Base-by-base conservation (phyloP, 345 rosid genomes). In the Gossypium longicalyx region DNA sequence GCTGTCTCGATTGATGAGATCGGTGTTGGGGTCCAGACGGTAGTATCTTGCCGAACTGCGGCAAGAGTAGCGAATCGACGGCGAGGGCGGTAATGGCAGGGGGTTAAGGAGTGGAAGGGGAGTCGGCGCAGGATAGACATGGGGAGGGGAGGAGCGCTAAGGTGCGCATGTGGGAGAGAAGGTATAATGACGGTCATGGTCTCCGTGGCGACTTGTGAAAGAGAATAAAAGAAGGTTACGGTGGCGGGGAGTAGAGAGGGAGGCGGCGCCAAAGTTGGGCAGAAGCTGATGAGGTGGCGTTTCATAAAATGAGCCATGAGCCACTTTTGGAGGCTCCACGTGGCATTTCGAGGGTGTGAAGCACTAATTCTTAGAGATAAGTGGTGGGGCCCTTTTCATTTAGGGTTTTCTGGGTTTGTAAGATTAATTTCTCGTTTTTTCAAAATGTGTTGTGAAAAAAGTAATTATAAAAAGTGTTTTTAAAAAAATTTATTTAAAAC, bases 101-200 rank as follows among this genome's bases (percentile, higher is more conserved):
- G 76, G 2, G 81, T 71, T n/a, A 82, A 78, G 64, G 48, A 76
- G 78, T 41, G 78, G 70, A 77, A 77, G 62, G 74, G 65, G 29
- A 84, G 77, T 77, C 87, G 81, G 91, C 91, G 88, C 70, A 91
- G 79, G 86, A 89, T 77, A 81, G 90, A 87, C 94, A 90, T 90
- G 88, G 93, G 71, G 48, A 76, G 83, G 84, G 67, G 83, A 83
- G 83, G 41, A 56, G 80, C 74, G 71, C 83, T 83, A 81, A 56
- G 54, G 44, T 72, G 81, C 77, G 86, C 89, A 86, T 88, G 83
- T 80, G 88, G 81, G 61, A 70, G 20, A 73, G 71, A 44, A 77
- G 75, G 70, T 8, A 78, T 41, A 16, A 29, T 29, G 17, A 78
- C 65, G 3, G 87, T 74, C 91, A 89, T 89, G 83, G 74, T 82